Evolutionary conservation across 441 rosid species (phyloP).

Genomic region (Bruguiera hainesii): DNA sequence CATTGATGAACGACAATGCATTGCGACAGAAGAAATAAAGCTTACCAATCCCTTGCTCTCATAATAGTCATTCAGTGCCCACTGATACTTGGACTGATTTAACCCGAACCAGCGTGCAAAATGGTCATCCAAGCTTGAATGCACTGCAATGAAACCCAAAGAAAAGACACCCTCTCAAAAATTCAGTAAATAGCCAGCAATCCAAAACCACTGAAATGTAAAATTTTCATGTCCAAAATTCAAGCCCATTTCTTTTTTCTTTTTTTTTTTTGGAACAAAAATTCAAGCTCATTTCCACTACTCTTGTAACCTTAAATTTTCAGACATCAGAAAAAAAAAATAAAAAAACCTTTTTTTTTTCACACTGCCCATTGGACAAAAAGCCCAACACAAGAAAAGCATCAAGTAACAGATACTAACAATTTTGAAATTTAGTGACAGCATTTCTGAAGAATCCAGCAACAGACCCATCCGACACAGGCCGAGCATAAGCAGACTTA

Average conservation of each 20-base stretch:
- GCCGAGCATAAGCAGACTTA: constrained; percentile 34
- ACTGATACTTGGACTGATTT: constrained; percentile 91
- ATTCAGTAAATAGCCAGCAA: background rate
- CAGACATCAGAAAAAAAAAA: background rate
- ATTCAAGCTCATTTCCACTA: no score
- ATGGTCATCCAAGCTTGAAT: constrained; percentile 94
- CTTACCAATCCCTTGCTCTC: constrained; percentile 68
- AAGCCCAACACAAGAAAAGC: no score
- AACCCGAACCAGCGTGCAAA: constrained; percentile 98
- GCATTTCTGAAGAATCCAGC: constrained; percentile 71
- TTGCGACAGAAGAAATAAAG: background rate
- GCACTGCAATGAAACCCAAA: constrained; percentile 43
- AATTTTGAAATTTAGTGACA: constrained; percentile 65
- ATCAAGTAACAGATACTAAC: constrained; percentile 17
- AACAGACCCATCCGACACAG: constrained; percentile 40
- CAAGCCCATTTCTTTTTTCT: no score
- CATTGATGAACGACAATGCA: background rate
- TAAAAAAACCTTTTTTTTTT: background rate
- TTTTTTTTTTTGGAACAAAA: no score
- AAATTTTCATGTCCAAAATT: no score
- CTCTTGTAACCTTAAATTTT: no score
- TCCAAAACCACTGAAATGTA: no score
- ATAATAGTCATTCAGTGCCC: constrained; percentile 72
- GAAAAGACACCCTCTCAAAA: background rate
- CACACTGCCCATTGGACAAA: background rate